Percentiles rank a stretch among this genome's conserved stretches.
Evolutionary conservation across 768 basidiomycete species (phyloP).

Genomic region (Chlorophyllum brunneum): DNA sequence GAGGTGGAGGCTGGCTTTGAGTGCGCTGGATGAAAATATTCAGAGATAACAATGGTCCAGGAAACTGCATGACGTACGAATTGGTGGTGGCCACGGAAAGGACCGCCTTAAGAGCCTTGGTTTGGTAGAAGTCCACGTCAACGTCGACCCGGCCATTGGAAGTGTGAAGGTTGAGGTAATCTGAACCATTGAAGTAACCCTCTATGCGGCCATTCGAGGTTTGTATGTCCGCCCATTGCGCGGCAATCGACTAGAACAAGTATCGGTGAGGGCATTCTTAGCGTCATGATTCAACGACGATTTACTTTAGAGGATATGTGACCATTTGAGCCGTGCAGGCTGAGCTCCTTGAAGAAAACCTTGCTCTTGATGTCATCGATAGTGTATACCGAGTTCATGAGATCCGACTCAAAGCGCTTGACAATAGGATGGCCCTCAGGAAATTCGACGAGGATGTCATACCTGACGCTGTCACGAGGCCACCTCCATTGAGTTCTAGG

Average conservation of each 20-base stretch:
- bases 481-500: background rate
- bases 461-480: background rate
- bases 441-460: constrained; percentile 4
- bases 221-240: constrained; percentile 1
- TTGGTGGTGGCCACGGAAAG: constrained; percentile 5
- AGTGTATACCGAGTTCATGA: background rate
- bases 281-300: background rate
- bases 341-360: constrained; percentile 1
- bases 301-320: background rate
- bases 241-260: background rate
- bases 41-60: background rate
- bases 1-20: constrained; percentile 1
- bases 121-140: constrained; percentile 7
- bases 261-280: background rate
- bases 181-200: constrained; percentile 4
- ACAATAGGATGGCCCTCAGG: constrained; percentile 7
- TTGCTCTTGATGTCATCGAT: constrained; percentile 5
- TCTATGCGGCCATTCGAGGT: constrained; percentile 4
- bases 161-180: background rate
- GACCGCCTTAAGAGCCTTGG: background rate
- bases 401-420: constrained; percentile 2
- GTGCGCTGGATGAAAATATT: background rate
- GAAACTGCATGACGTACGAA: background rate
- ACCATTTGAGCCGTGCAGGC: constrained; percentile 6
- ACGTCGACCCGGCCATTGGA: constrained; percentile 6